phyloP scores from a whole-genome alignment of 1,139 yeast genomes.

The Candida tetrigidarum region DNA sequence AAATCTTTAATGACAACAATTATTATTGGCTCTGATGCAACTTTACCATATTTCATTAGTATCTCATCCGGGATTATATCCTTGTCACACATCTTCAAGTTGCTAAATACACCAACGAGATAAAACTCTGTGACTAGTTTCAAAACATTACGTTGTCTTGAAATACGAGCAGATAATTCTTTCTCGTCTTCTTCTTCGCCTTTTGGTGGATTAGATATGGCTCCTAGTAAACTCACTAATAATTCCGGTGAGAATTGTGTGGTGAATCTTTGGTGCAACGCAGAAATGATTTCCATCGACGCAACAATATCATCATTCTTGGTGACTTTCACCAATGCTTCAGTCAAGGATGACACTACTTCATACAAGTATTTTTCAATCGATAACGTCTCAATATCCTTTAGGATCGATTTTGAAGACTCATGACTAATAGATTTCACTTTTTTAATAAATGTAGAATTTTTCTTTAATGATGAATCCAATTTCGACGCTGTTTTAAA shows the following conservation, averaged over 20 bases:
- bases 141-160: slow-evolving; percentile 54
- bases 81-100: slow-evolving; percentile 37
- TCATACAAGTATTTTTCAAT: slow-evolving; percentile 81
- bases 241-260: slow-evolving; percentile 55
- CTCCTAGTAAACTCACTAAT: slow-evolving; percentile 49
- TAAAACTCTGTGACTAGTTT: slow-evolving; percentile 66
- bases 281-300: slow-evolving; percentile 69
- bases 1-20: slow-evolving; percentile 57
- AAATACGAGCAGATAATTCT: slow-evolving; percentile 45
- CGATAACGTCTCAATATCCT: slow-evolving; percentile 66
- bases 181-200: slow-evolving; percentile 35
- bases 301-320: slow-evolving; percentile 66
- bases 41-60: slow-evolving; percentile 23
- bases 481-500: slow-evolving; percentile 37
- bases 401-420: slow-evolving; percentile 45
- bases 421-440: slow-evolving; percentile 56
- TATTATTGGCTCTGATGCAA: slow-evolving; percentile 41
- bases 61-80: slow-evolving; percentile 30
- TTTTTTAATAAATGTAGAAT: slow-evolving; percentile 80
- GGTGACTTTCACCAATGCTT: slow-evolving; percentile 59
- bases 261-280: slow-evolving; percentile 77
- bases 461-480: slow-evolving; percentile 83
- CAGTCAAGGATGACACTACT: slow-evolving; percentile 63
- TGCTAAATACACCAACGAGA: slow-evolving; percentile 59
- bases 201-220: slow-evolving; percentile 43